These are phyloP conservation scores for Daphne laureola DNA, from an alignment of 441 rosid species.

Conservation along the genomic window DNA sequence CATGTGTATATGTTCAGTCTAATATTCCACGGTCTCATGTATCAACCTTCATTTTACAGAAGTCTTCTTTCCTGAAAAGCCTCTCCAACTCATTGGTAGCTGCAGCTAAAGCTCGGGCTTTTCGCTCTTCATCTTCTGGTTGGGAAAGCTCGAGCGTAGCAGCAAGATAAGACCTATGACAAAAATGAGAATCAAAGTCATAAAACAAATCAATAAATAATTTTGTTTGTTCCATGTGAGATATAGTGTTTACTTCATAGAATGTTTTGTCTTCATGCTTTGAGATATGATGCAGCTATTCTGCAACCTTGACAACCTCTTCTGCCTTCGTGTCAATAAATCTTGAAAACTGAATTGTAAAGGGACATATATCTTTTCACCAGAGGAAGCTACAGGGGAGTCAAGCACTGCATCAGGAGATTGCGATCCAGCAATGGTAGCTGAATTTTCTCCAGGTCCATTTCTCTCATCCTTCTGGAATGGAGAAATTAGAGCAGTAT, in stretches of 20 bases:
- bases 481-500: slow-evolving; percentile 27
- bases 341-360: slow-evolving; percentile 68
- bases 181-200: slow-evolving; percentile 13
- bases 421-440: slow-evolving; percentile 28
- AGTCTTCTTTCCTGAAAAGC: slow-evolving; percentile 82
- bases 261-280: slow-evolving; percentile 37
- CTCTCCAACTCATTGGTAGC: slow-evolving; percentile 87
- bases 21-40: not conserved
- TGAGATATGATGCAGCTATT: slow-evolving; percentile 27
- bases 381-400: slow-evolving; percentile 36
- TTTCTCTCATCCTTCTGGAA: slow-evolving; percentile 19
- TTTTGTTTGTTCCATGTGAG: slow-evolving; percentile 11
- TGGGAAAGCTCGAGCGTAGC: slow-evolving; percentile 84
- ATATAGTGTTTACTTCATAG: slow-evolving; percentile 16
- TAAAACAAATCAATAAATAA: slow-evolving; percentile 7
- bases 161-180: slow-evolving; percentile 65
- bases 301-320: slow-evolving; percentile 45
- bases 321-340: slow-evolving; percentile 51
- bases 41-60: slow-evolving; percentile 82
- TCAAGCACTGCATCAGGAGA: slow-evolving; percentile 33
- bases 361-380: slow-evolving; percentile 46
- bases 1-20: slow-evolving; percentile 8
- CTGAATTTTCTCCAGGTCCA: slow-evolving; percentile 25
- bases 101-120: slow-evolving; percentile 73
- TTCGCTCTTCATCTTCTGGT: slow-evolving; percentile 75